Evolutionary conservation across 306 rosid species (phyloP).

Genomic region (Begonia loranthoides): DNA sequence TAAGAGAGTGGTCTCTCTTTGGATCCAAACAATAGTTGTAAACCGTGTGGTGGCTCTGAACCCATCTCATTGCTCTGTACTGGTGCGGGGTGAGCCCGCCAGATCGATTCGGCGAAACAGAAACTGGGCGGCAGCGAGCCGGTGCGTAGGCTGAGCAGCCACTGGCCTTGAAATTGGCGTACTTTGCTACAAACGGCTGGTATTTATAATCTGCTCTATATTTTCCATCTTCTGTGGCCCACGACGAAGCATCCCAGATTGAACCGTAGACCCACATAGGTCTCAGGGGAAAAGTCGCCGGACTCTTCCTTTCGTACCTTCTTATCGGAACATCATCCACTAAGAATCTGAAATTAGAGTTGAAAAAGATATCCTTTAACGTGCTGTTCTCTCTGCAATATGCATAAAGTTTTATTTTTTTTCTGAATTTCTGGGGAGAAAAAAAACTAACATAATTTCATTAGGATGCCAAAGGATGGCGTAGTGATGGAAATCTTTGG

Average conservation of each 20-base stretch:
- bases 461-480: conserved; percentile 47
- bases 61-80: background rate
- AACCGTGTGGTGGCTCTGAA: background rate
- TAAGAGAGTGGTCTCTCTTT: background rate
- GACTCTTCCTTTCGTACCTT: conserved; percentile 42
- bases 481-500: conserved; percentile 43
- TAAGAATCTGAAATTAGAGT: conserved; percentile 28
- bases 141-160: conserved; percentile 44
- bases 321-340: conserved; percentile 65
- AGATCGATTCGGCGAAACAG: background rate
- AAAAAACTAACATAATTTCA: conserved; percentile 31
- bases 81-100: background rate
- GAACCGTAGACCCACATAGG: conserved; percentile 65
- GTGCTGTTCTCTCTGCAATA: too few relatives aligned
- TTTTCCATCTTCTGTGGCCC: conserved; percentile 29
- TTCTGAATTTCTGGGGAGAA: background rate
- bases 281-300: conserved; percentile 33
- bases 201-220: conserved; percentile 50
- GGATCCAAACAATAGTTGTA: background rate
- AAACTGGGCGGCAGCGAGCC: conserved; percentile 9
- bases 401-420: too few relatives aligned
- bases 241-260: conserved; percentile 48
- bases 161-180: conserved; percentile 35
- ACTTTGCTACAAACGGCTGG: conserved; percentile 49
- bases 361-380: background rate